These are phyloP conservation scores for Macaranga tanarius DNA, from an alignment of 441 rosid genomes.

Conservation along the genomic window DNA sequence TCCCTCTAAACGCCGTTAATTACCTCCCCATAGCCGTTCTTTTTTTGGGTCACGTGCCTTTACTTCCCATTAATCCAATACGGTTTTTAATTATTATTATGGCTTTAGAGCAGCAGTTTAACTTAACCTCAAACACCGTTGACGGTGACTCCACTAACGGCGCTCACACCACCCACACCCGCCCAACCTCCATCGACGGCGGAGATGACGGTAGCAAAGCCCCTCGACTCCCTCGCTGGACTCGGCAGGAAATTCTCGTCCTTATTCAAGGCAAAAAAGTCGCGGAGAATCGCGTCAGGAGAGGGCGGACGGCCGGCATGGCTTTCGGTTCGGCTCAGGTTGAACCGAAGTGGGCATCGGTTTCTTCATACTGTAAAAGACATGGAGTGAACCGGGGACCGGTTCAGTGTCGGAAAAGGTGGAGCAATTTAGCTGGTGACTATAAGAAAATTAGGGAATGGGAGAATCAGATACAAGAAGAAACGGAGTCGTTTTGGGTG, in stretches of 20 bases:
- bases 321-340: constrained; percentile 68
- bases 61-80: constrained; percentile 4
- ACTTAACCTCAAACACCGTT: constrained; percentile 38
- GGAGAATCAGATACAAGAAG: constrained; percentile 67
- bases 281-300: constrained; percentile 77
- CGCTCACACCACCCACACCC: constrained; percentile 33
- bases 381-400: constrained; percentile 97
- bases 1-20: constrained; percentile 54
- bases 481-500: constrained; percentile 85
- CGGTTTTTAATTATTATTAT: constrained; percentile 28
- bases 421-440: constrained; percentile 96
- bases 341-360: constrained; percentile 93
- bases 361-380: constrained; percentile 83
- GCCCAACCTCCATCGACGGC: constrained; percentile 34
- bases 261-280: constrained; percentile 89
- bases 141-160: constrained; percentile 50
- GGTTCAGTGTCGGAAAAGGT: constrained; percentile 95
- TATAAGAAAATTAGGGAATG: constrained; percentile 92
- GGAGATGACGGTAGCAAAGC: constrained; percentile 66
- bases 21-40: constrained; percentile 19
- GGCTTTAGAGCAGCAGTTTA: constrained; percentile 53
- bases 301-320: constrained; percentile 68
- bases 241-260: constrained; percentile 90
- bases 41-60: constrained; percentile 40
- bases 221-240: constrained; percentile 95